Evolutionary conservation across 108 stramenopile species (phyloP), one percentile per base, ranked within the genome.

Genomic region (Skeletonema tropicum): DNA sequence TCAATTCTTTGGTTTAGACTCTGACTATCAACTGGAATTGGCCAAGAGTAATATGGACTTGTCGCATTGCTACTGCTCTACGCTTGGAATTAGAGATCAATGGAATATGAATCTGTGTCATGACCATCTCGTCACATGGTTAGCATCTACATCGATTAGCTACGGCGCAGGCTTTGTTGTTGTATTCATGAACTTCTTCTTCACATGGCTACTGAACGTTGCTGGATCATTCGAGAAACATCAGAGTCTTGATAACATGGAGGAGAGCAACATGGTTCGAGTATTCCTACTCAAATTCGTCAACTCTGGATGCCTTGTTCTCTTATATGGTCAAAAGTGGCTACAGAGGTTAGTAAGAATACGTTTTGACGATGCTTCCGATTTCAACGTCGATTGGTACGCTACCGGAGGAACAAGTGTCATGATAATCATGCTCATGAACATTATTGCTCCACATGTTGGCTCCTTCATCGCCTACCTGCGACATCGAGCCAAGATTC

Each of bases 181-280:
- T 17, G 57, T 79, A 11, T 63, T 81, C 36, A 82, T 86, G 71
- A 89, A 89, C 66, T 38, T 63, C 36, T 70, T 80, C 21, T 86
- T 89, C 69, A 81, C 80, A 23, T 70, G 60, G 67, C 42, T 86
- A 7, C 72, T 89, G 83, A 79, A 87, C 60, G 61, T 52, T 52
- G 74, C 82, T 35, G 86, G 82, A n/a, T n/a, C 21, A 14, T 89
- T 81, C 55, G 88, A 89, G 64, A 86, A 75, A 57, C 88, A 89
- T 60, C 83, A 80, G 38, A 79, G 84, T 57, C 67, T 85, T 25
- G 86, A 89, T 55, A 60, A 64, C 57, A 80, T 84, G 85, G 83
- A 86, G 19, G 63, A 52, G 33, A 77, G 75, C 26, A 87, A 87
- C 48, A 79, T 89, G 67, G 71, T 76, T 10, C 81, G 88, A 58